Evolutionary conservation across 2,329 filamentous ascomycete genomes (phyloP).

Genomic region (Hypoxylon sp.): DNA sequence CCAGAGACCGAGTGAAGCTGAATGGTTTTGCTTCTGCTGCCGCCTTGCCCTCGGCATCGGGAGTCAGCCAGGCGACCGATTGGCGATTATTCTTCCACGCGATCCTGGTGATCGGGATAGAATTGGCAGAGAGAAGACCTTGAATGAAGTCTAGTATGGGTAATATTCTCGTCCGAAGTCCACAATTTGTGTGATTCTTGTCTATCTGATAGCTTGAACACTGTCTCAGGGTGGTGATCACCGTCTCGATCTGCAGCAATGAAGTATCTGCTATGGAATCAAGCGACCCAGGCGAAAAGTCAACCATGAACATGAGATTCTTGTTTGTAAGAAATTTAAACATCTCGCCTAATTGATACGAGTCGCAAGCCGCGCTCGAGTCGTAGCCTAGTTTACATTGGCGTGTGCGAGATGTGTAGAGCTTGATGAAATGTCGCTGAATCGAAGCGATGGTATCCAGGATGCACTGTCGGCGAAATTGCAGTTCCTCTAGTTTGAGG

Average conservation of each 20-base stretch:
- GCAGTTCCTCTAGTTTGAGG: conserved; percentile 68
- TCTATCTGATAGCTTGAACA: conserved; percentile 80
- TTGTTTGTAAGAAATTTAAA: conserved; percentile 75
- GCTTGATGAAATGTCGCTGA: conserved; percentile 72
- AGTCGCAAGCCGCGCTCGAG: conserved; percentile 77
- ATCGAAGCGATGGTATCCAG: conserved; percentile 77
- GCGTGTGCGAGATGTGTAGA: conserved; percentile 72
- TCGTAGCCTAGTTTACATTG: conserved; percentile 83
- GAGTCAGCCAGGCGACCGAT: conserved; percentile 56
- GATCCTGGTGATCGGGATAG: conserved; percentile 57
- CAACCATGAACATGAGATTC: conserved; percentile 69
- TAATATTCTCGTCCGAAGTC: conserved; percentile 72
- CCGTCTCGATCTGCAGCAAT: conserved; percentile 68
- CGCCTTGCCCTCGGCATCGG: conserved; percentile 37
- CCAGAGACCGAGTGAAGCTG: conserved; percentile 63
- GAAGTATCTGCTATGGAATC: conserved; percentile 62
- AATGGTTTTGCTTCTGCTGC: conserved; percentile 52
- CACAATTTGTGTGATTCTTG: conserved; percentile 78
- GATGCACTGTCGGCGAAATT: conserved; percentile 73
- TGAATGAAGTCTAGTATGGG: conserved; percentile 75
- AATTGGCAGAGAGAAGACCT: conserved; percentile 63
- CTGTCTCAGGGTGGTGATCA: conserved; percentile 72
- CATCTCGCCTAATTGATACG: conserved; percentile 83
- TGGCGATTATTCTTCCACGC: conserved; percentile 60
- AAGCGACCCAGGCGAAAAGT: conserved; percentile 64